Base-by-base conservation (phyloP, 495 filamentous ascomycete species). In the Penicillium psychrofluorescens region DNA sequence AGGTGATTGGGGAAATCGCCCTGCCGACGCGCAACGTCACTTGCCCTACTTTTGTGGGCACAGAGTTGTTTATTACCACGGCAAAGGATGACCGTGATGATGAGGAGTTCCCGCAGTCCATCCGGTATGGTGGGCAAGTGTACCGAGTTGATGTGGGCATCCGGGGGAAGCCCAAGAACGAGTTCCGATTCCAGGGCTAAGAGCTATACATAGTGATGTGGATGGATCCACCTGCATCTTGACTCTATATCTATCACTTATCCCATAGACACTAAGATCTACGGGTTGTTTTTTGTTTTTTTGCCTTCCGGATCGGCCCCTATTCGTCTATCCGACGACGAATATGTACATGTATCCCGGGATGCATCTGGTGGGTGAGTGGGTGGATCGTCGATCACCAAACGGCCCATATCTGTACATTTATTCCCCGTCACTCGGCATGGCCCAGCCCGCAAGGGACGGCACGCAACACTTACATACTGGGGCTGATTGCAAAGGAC, bases 21-120 rank as follows among this genome's bases (percentile, higher is more conserved):
- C 62, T 89, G 45, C 81, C 84, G 15, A 86, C 87, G 32, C 74
- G 72, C 45, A 78, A 81, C 53, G 73, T 83, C 54, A 86, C 85
- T 14, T 90, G 84, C 62, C 76, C 79, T 4, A 68, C 77, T 34
- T 88, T 92, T 58, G 82, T 84, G 28, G 85, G 82, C 1, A 83
- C 76, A 11, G 82, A 87, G 63, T 61, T 92, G 52, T 84, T 80
- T 58, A 82, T 90, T 46, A 91, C 86, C 15, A 82, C 76, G 28
- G 87, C 84, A 11, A 75, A 76, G 51, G 77, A 83, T 46, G 77
- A 80, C 43, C 68, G 70, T 12, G 66, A 75, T 36, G 59, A 69
- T 48, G 67, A 67, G 12, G 55, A 55, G 44, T 59, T 71, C 37
- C 74, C 74, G 6, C 68, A 80, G 49, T 84, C 82, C 39, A 75